These are phyloP conservation scores for Phytopythium mirpurense DNA, from an alignment of 352 stramenopile species.

Conservation along the genomic window DNA sequence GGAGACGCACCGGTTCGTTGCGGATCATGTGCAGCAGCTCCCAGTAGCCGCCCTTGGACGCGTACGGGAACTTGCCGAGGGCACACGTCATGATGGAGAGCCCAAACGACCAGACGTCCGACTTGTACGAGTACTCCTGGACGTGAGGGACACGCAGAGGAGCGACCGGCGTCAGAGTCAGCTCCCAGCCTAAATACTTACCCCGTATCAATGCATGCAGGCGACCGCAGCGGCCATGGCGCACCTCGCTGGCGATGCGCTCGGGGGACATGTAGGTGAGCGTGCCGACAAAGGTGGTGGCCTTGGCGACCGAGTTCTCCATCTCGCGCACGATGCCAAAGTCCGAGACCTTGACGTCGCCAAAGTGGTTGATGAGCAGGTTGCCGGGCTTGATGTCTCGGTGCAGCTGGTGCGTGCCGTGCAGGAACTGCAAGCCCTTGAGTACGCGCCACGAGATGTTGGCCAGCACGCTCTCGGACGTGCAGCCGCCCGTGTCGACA, in stretches of 20 bases:
- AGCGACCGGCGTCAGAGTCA: neutral
- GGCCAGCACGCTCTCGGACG: slow-evolving; percentile 82
- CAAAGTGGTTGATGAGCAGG: slow-evolving; percentile 91
- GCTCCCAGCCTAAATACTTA: neutral
- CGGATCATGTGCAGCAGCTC: slow-evolving; percentile 86
- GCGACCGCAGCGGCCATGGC: too few species aligned
- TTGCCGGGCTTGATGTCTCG: slow-evolving; percentile 95
- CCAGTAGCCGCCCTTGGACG: slow-evolving; percentile 86
- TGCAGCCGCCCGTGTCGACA: slow-evolving; percentile 85
- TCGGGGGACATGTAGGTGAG: slow-evolving; percentile 93
- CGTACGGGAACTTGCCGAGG: slow-evolving; percentile 86
- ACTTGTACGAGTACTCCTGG: slow-evolving; percentile 84
- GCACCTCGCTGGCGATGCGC: slow-evolving; percentile 84
- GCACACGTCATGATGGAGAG: slow-evolving; percentile 89
- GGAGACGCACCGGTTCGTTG: slow-evolving; percentile 62
- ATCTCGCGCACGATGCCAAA: slow-evolving; percentile 84
- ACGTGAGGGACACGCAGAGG: slow-evolving; percentile 8
- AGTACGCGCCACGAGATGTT: slow-evolving; percentile 88
- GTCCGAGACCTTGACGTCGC: slow-evolving; percentile 87
- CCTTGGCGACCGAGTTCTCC: slow-evolving; percentile 83
- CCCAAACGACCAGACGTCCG: slow-evolving; percentile 82
- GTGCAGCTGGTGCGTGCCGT: slow-evolving; percentile 88
- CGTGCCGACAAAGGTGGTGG: slow-evolving; percentile 90
- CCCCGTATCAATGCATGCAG: neutral
- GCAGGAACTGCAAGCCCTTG: slow-evolving; percentile 86